Percentiles rank a stretch among this genome's conserved stretches.
Conservation (phyloP, 2,329 filamentous ascomycete genomes). For the Graphilbum sp. region DNA sequence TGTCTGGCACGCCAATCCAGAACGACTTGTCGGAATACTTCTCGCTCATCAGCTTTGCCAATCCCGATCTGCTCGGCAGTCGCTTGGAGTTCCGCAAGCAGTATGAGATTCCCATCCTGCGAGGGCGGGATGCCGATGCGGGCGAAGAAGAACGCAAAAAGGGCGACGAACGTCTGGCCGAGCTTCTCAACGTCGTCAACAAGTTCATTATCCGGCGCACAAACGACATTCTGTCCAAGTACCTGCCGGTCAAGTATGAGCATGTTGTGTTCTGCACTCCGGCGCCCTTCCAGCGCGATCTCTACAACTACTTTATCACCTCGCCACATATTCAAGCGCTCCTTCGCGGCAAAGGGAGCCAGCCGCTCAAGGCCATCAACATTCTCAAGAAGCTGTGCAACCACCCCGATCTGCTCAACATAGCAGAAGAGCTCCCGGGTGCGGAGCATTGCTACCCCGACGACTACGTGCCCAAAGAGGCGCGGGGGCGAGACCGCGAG, state of each 20-base stretch:
- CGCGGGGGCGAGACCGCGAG: constrained; percentile 77
- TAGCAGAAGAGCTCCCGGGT: constrained; percentile 71
- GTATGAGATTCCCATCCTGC: constrained; percentile 82
- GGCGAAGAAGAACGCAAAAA: constrained; percentile 66
- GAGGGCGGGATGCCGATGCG: constrained; percentile 79
- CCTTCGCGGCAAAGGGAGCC: constrained; percentile 82
- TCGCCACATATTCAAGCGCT: constrained; percentile 89
- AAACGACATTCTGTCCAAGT: constrained; percentile 96
- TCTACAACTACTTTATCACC: constrained; percentile 96
- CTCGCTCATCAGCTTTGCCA: constrained; percentile 87
- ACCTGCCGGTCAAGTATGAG: constrained; percentile 95
- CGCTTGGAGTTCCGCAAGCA: constrained; percentile 84
- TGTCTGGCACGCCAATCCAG: constrained; percentile 94
- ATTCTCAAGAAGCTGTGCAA: constrained; percentile 98
- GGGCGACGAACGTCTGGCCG: constrained; percentile 67
- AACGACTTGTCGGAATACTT: constrained; percentile 99
- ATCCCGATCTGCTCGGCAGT: constrained; percentile 79
- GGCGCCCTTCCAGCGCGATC: constrained; percentile 75
- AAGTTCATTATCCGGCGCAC: constrained; percentile 97
- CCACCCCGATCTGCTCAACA: constrained; percentile 79
- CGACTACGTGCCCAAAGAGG: constrained; percentile 77
- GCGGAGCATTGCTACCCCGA: constrained; percentile 68
- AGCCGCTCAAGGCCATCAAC: constrained; percentile 90
- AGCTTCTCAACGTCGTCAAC: constrained; percentile 75
- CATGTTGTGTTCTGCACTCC: constrained; percentile 97